Base-by-base conservation (phyloP, 2,329 filamentous ascomycete species). In the Calonectria pauciramosa region DNA sequence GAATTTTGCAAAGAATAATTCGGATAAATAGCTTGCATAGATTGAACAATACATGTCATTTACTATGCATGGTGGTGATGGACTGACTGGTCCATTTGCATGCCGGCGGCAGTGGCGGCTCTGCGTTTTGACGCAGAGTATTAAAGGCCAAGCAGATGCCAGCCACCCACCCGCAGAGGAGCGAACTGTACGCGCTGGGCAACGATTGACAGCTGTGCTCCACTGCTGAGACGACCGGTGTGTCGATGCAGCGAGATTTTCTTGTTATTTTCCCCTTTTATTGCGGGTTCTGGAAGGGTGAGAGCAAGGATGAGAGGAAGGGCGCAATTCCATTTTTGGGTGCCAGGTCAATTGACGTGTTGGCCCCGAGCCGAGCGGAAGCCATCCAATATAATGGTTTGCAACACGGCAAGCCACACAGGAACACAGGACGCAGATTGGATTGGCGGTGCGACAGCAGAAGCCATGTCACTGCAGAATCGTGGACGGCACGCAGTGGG, bases 81-180 rank as follows among this genome's bases (percentile, higher is more conserved):
- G 51, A 32, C 51, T 60, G 56, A 60, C 10, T 38, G 32, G 56
- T 60, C 56, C 18, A 60, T 60, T 60, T 14, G 56, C 18, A 26
- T 60, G 56, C 56, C 32, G 34, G 56, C 56, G 56, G 56, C n/a
- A 60, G 32, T 60, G 56, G 56, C 56, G 56, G 56, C 32, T 60
- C 32, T 60, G 56, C 34, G 32, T 60, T 60, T 60, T 38, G 32
- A 60, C 34, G 32, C 34, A 38, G n/a, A 23, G 32, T 26, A 60
- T 34, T 23, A 23, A 36, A 36, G n/a, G n/a, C 56, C 56, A 60
- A 34, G 30, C 44, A 6, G 41, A 20, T 44, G 41, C 41, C 41
- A 44, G 41, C 44, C 44, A 47, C 44, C 44, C 44, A 47, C 44
- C 51, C 10, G 51, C 14, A 54, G 26, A 54, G 51, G 51, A 30